phyloP scores from a whole-genome alignment of 495 filamentous ascomycete genomes.

The Annulohypoxylon maeteangense region DNA sequence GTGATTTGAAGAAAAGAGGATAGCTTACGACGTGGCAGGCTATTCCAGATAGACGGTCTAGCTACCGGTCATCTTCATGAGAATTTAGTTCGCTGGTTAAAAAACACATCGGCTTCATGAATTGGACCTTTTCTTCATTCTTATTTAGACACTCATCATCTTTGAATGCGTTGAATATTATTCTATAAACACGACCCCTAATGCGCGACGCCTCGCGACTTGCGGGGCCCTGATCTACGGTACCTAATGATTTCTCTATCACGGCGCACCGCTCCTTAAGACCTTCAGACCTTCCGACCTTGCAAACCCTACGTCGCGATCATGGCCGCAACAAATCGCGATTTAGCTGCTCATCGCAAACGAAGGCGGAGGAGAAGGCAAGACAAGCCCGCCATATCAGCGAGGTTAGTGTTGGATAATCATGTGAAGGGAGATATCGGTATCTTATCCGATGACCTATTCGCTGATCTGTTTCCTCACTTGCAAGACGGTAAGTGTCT shows the following conservation, averaged over 20 bases:
- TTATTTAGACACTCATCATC: neutral
- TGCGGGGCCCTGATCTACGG: conserved; percentile 21
- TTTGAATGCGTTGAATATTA: neutral
- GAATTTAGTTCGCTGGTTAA: neutral
- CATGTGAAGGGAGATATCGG: conserved; percentile 89
- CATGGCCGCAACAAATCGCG: conserved; percentile 44
- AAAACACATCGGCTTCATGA: neutral
- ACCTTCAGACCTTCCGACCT: conserved; percentile 1
- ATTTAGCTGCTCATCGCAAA: conserved; percentile 42
- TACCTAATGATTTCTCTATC: conserved; percentile 33
- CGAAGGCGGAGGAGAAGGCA: conserved; percentile 64
- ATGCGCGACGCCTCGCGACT: conserved; percentile 35
- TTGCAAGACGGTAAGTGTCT: conserved; percentile 52
- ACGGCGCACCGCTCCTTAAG: conserved; percentile 20
- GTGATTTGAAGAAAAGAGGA: conserved; percentile 1
- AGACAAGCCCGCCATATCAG: conserved; percentile 64
- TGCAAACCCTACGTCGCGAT: conserved; percentile 25
- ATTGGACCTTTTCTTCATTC: conserved; percentile 8
- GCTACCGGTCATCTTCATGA: neutral
- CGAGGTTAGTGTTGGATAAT: conserved; percentile 77
- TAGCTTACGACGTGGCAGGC: conserved; percentile 1
- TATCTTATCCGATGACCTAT: conserved; percentile 86
- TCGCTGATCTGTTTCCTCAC: conserved; percentile 80
- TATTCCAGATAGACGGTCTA: neutral
- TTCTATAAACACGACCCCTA: neutral